Evolutionary conservation across 1,284 basidiomycete species (phyloP).

Genomic region (Inonotus obliquus): DNA sequence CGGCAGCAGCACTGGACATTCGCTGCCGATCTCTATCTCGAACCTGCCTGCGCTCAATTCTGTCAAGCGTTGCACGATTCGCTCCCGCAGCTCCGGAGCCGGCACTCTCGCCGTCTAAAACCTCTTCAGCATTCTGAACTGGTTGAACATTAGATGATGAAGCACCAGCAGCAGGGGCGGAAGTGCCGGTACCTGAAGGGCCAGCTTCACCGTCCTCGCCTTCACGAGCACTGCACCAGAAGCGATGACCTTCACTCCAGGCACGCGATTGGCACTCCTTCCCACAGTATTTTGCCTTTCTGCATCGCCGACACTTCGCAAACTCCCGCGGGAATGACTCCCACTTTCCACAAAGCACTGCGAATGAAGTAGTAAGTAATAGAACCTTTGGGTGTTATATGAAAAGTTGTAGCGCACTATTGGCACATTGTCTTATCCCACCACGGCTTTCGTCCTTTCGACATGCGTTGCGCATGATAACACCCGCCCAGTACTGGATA

Average conservation of each 20-base stretch:
- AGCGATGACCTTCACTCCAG: conserved; percentile 96
- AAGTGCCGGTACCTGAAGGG: neutral
- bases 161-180: neutral
- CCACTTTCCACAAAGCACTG: conserved; percentile 94
- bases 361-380: conserved; percentile 11
- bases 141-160: neutral
- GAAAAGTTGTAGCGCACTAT: conserved; percentile 56
- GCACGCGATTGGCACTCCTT: conserved; percentile 97
- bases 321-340: conserved; percentile 93
- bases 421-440: conserved; percentile 96
- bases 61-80: neutral
- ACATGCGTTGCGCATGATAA: conserved; percentile 99
- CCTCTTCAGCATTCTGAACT: neutral
- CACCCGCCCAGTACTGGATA: conserved; percentile 99
- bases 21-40: conserved; percentile 10
- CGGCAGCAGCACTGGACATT: conserved; percentile 1
- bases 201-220: conserved; percentile 53
- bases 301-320: conserved; percentile 92
- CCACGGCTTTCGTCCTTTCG: conserved; percentile 92
- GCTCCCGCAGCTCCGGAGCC: neutral
- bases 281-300: conserved; percentile 98
- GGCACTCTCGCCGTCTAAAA: neutral
- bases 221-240: conserved; percentile 78
- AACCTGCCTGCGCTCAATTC: conserved; percentile 6
- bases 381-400: neutral